Conservation (phyloP, 2,329 filamentous ascomycete species). For the Diaporthe sp. region DNA sequence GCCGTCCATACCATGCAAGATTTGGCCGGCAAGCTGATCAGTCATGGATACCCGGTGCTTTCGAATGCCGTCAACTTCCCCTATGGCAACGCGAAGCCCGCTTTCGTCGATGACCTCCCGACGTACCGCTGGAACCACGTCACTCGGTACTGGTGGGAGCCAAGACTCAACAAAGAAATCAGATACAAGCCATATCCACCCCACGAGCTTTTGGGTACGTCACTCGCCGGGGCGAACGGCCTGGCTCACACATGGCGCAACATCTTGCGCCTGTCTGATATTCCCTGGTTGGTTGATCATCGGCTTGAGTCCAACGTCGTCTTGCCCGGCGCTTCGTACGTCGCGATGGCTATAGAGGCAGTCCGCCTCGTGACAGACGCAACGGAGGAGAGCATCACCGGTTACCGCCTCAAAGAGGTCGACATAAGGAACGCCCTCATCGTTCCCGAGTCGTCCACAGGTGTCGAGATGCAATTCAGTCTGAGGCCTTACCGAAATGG, state of each 20-base stretch:
- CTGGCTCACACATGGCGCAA: slow-evolving; percentile 52
- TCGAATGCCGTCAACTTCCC: neutral
- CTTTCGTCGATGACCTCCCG: neutral
- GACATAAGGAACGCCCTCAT: neutral
- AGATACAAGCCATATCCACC: slow-evolving; percentile 51
- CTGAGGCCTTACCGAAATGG: slow-evolving; percentile 1
- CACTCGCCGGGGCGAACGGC: slow-evolving; percentile 47
- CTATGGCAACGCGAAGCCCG: neutral
- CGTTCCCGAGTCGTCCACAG: neutral
- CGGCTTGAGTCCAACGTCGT: slow-evolving; percentile 43
- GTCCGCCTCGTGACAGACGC: slow-evolving; percentile 52
- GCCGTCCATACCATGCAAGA: slow-evolving; percentile 29
- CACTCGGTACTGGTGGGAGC: too few relatives aligned
- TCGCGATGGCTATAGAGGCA: slow-evolving; percentile 44
- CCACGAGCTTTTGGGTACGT: slow-evolving; percentile 56
- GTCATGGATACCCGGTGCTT: neutral
- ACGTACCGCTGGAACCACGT: too few relatives aligned
- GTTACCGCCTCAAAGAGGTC: neutral
- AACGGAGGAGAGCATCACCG: slow-evolving; percentile 39
- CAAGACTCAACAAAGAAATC: slow-evolving; percentile 36
- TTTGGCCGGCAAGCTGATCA: neutral
- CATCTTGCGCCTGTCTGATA: neutral
- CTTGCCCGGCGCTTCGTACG: slow-evolving; percentile 44
- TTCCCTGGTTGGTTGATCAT: slow-evolving; percentile 42
- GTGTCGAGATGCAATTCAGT: slow-evolving; percentile 11